Percentiles rank a stretch among this genome's conserved stretches.
These are phyloP conservation scores for Aschersonia sp. DNA, from an alignment of 2,329 filamentous ascomycete genomes.

Conservation along the genomic window DNA sequence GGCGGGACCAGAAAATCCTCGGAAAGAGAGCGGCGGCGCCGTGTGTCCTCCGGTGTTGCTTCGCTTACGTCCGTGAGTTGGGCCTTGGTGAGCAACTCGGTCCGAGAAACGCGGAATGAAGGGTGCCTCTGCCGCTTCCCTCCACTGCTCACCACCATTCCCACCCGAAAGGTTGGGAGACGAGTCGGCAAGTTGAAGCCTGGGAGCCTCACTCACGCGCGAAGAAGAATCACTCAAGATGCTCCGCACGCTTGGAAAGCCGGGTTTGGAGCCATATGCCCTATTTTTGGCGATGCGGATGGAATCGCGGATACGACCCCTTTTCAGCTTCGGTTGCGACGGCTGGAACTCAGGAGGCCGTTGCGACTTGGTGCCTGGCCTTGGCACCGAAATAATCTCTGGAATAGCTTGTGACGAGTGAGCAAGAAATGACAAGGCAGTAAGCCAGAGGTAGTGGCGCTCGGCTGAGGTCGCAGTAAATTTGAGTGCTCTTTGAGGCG, in stretches of 20 bases:
- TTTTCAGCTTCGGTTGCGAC: slow-evolving; percentile 32
- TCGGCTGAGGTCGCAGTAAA: slow-evolving; percentile 78
- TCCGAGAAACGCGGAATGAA: slow-evolving; percentile 57
- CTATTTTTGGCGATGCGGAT: slow-evolving; percentile 74
- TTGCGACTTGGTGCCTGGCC: slow-evolving; percentile 22
- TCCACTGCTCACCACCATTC: slow-evolving; percentile 31
- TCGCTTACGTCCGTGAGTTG: slow-evolving; percentile 63
- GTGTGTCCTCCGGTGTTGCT: slow-evolving; percentile 76
- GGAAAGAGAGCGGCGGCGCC: slow-evolving; percentile 57
- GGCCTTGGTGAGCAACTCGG: slow-evolving; percentile 27
- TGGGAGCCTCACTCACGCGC: slow-evolving; percentile 19
- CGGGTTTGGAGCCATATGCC: slow-evolving; percentile 35
- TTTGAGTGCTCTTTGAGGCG: slow-evolving; percentile 84
- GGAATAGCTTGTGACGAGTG: slow-evolving; percentile 74
- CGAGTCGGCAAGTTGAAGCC: slow-evolving; percentile 24
- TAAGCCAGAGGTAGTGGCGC: slow-evolving; percentile 89
- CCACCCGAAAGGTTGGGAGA: slow-evolving; percentile 20
- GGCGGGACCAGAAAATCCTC: slow-evolving; percentile 56
- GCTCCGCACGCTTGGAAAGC: slow-evolving; percentile 35
- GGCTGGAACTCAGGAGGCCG: slow-evolving; percentile 36
- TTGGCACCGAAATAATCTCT: slow-evolving; percentile 47
- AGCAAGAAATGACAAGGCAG: slow-evolving; percentile 84
- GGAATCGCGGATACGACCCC: slow-evolving; percentile 63
- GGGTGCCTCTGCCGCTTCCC: slow-evolving; percentile 56
- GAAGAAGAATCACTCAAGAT: slow-evolving; percentile 22